Evolutionary conservation across 306 rosid species (phyloP), one percentile per base, ranked within the genome.

Genomic region (Vigna mungo): DNA sequence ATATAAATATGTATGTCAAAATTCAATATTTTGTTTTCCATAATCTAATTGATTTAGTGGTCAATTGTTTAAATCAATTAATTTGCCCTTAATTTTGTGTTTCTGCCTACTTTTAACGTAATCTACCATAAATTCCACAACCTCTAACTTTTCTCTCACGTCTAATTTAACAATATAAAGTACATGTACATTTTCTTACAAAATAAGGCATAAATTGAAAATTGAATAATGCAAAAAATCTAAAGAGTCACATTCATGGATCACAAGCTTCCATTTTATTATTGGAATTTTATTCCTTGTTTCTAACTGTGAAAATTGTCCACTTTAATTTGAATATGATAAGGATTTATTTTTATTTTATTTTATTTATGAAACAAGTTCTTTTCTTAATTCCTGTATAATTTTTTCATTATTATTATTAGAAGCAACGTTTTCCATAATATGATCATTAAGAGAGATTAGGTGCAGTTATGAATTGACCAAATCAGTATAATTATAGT

Each of bases 381-480:
- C 0, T 9, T 39, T 39, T 8, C 0, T 6, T 8, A 39, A 39
- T 2, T 39, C 0, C 44, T 39, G 11, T 9, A 9, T 6, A 7
- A 37, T 7, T 6, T 7, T 37, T 7, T 8, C 2, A 8, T 39
- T 39, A 39, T 39, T 43, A 20, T 46, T 21, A 48, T n/a, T n/a
- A 25, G 46, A 32, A 36, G 49, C 30, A 52, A 7, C 3, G 44
- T 5, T 4, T 5, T 44, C 21, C 13, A 20, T 10, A 18, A 52
- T 18, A 52, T 34, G 47, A 63, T 36, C 44, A 36, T 66, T 79
- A 71, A 80, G 7, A 47, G 72, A 30, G 55, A 77, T 68, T 34
- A 34, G 79, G 81, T 73, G 81, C 52, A 23, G 34, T 81, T 76
- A 74, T 66, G 72, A 64, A 13, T 71, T 83, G 70, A 72, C 46